Conservation (phyloP, 495 filamentous ascomycete species). For the Chaetomidium leptoderma region DNA sequence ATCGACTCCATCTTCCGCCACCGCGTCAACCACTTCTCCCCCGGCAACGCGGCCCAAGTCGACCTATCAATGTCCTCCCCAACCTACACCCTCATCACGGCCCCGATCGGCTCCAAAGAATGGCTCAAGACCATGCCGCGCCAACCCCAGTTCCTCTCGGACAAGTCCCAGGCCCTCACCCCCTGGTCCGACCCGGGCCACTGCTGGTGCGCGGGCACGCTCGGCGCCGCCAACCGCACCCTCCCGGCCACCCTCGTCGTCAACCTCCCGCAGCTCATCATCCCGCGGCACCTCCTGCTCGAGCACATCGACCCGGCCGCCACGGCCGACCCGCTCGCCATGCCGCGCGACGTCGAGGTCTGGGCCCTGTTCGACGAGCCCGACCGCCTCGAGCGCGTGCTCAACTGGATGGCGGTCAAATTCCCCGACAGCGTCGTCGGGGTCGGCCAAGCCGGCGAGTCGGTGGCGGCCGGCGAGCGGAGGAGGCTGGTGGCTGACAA, state of each 20-base stretch:
- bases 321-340: constrained; percentile 51
- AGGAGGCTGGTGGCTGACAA: constrained; percentile 24
- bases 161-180: constrained; percentile 43
- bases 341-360: constrained; percentile 58
- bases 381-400: constrained; percentile 25
- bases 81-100: constrained; percentile 19
- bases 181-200: constrained; percentile 60
- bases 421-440: constrained; percentile 26
- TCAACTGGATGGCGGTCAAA: constrained; percentile 28
- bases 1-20: constrained; percentile 31
- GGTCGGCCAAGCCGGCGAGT: not conserved
- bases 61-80: constrained; percentile 30
- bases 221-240: constrained; percentile 19
- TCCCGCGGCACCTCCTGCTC: constrained; percentile 54
- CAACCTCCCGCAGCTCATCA: constrained; percentile 42
- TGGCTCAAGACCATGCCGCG: constrained; percentile 28
- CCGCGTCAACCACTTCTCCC: constrained; percentile 41
- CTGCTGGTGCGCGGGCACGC: constrained; percentile 59
- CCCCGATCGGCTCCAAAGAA: constrained; percentile 17
- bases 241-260: constrained; percentile 45
- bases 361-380: constrained; percentile 47
- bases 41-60: constrained; percentile 35
- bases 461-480: not conserved
- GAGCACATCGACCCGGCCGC: constrained; percentile 57
- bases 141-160: constrained; percentile 19